These are phyloP conservation scores for Chlamydomonas sp. DNA, from an alignment of 139 green algal species.

Conservation along the genomic window DNA sequence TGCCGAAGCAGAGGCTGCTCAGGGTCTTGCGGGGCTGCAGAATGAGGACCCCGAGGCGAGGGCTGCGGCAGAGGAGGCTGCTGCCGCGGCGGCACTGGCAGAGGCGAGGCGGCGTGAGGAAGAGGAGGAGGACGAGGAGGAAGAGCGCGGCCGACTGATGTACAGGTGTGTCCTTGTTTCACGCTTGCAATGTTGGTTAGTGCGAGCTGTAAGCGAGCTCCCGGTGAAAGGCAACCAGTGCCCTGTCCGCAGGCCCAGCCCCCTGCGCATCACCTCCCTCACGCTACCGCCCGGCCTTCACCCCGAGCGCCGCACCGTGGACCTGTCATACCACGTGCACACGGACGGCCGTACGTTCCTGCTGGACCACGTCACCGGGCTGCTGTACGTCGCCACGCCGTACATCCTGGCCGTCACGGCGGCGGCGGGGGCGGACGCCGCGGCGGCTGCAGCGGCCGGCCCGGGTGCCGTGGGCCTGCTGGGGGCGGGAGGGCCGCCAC, in stretches of 20 bases:
- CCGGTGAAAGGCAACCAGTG: too few relatives aligned
- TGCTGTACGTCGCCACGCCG: slow-evolving; percentile 27
- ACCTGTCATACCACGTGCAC: slow-evolving; percentile 15
- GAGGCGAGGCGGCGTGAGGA: too few relatives aligned
- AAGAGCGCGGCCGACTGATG: too few relatives aligned
- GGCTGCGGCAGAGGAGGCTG: too few relatives aligned
- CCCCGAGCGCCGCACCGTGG: slow-evolving; percentile 21
- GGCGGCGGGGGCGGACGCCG: background rate
- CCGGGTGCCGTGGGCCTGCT: background rate
- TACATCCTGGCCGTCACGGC: slow-evolving; percentile 19
- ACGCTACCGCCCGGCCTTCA: slow-evolving; percentile 20
- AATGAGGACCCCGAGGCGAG: too few relatives aligned
- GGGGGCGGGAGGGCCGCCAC: background rate
- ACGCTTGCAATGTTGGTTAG: too few relatives aligned
- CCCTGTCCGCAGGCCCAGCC: background rate
- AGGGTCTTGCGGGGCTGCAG: background rate
- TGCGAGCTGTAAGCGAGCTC: too few relatives aligned
- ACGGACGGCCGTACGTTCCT: slow-evolving; percentile 28
- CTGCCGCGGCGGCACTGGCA: too few relatives aligned
- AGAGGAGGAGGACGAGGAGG: too few relatives aligned
- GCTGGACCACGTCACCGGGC: slow-evolving; percentile 19
- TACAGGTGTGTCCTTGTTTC: too few relatives aligned
- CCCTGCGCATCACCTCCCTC: background rate
- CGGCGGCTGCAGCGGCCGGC: background rate
- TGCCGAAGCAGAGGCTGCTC: background rate